phyloP scores from a whole-genome alignment of 2,329 filamentous ascomycete species.

The Sporothrix brasiliensis region DNA sequence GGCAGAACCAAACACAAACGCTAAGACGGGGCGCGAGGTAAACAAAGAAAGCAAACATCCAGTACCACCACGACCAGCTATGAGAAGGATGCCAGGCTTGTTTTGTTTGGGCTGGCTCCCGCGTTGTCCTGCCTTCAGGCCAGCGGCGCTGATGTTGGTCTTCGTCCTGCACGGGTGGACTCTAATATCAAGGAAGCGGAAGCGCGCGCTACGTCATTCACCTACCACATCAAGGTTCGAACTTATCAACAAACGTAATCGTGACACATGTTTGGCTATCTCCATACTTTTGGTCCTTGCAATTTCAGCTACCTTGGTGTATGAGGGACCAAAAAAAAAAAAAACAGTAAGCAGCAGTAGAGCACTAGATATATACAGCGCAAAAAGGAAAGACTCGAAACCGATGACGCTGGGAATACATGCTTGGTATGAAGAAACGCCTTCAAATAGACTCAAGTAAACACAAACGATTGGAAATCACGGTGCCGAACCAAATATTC shows the following conservation, averaged over 20 bases:
- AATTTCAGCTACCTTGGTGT: neutral
- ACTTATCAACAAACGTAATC: neutral
- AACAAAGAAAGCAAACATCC: neutral
- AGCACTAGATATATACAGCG: too few species aligned
- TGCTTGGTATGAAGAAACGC: conserved; percentile 15
- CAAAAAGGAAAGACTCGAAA: neutral
- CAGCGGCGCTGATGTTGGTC: neutral
- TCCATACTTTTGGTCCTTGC: neutral
- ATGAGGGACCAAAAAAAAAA: neutral
- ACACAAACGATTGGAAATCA: neutral
- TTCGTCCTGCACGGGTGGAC: conserved; percentile 1
- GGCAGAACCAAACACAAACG: neutral
- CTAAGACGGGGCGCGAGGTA: neutral
- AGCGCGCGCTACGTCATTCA: conserved; percentile 29
- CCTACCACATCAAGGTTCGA: neutral
- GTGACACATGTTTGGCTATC: neutral
- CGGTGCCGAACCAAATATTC: neutral
- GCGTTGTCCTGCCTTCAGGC: too few species aligned
- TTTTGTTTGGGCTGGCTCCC: neutral
- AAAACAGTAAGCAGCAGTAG: neutral
- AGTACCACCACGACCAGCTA: neutral
- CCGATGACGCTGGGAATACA: neutral
- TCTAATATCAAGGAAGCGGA: conserved; percentile 1
- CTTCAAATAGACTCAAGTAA: neutral
- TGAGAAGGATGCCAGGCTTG: neutral